A percentile compares a stretch with the other conserved stretches of the same genome.
These are phyloP conservation scores for Pseudogymnoascus sp. DNA, from an alignment of 2,329 filamentous ascomycete species.

Conservation along the genomic window DNA sequence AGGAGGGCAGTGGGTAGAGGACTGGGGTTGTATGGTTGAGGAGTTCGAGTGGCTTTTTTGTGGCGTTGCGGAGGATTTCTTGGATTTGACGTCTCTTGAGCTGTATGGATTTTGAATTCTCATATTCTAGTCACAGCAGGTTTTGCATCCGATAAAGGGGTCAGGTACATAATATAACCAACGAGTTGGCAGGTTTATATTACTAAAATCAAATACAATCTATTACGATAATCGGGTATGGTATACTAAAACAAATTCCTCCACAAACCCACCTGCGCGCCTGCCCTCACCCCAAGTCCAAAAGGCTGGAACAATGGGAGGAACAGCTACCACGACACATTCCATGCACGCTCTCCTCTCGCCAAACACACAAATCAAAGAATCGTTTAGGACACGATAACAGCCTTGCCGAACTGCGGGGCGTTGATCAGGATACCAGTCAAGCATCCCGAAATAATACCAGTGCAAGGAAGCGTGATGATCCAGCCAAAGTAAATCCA, in stretches of 20 bases:
- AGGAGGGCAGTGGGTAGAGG: neutral
- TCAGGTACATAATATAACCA: neutral
- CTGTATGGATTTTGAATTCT: neutral
- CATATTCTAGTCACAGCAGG: neutral
- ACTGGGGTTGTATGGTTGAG: neutral
- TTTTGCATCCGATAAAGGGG: neutral
- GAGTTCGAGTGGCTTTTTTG: neutral
- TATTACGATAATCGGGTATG: neutral
- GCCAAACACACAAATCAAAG: neutral
- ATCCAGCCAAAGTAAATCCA: conserved; percentile 56
- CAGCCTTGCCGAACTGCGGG: conserved; percentile 37
- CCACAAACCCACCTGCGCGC: neutral
- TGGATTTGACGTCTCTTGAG: neutral
- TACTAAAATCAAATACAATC: neutral
- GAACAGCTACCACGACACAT: neutral
- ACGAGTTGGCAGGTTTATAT: neutral
- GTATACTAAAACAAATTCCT: neutral
- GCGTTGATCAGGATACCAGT: conserved; percentile 59
- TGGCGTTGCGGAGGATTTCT: neutral
- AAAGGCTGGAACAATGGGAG: neutral
- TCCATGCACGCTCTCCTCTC: neutral
- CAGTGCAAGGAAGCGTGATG: conserved; percentile 51
- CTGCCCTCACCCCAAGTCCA: neutral
- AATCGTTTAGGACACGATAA: neutral
- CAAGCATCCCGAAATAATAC: conserved; percentile 50